A percentile compares a stretch with the other conserved stretches of the same genome.
phyloP scores from a whole-genome alignment of 2,329 filamentous ascomycete genomes.

The Shiraia bambusicola region DNA sequence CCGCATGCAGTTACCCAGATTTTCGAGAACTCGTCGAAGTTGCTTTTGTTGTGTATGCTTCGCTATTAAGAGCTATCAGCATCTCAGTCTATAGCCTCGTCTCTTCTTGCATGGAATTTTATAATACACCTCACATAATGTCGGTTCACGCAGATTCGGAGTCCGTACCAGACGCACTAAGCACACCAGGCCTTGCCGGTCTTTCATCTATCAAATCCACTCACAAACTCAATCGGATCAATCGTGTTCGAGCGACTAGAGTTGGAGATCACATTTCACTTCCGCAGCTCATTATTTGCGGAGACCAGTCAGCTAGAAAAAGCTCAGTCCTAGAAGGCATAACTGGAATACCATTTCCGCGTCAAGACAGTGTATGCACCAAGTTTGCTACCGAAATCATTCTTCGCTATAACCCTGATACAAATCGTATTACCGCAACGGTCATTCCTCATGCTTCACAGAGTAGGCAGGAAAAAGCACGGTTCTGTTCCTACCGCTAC shows the following conservation, averaged over 20 bases:
- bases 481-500: slow-evolving; percentile 37
- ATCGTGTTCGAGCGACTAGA: slow-evolving; percentile 4
- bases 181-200: too few species aligned
- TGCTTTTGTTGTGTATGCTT: too few species aligned
- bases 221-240: slow-evolving; percentile 12
- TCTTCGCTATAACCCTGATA: slow-evolving; percentile 39
- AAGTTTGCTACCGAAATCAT: slow-evolving; percentile 57
- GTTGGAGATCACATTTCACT: slow-evolving; percentile 9
- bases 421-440: neutral
- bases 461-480: slow-evolving; percentile 24
- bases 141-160: too few species aligned
- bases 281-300: slow-evolving; percentile 33
- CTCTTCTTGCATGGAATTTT: too few species aligned
- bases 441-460: slow-evolving; percentile 14
- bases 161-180: too few species aligned
- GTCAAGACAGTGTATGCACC: slow-evolving; percentile 57
- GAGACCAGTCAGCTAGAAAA: slow-evolving; percentile 54
- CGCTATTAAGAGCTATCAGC: too few species aligned
- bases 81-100: too few species aligned
- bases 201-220: too few species aligned
- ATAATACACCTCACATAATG: too few species aligned
- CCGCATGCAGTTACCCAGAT: too few species aligned
- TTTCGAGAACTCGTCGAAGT: too few species aligned
- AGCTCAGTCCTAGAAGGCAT: slow-evolving; percentile 65
- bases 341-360: slow-evolving; percentile 59